These are phyloP conservation scores for Lonicera japonica DNA, from an alignment of 129 eudicot genomes.

Conservation along the genomic window DNA sequence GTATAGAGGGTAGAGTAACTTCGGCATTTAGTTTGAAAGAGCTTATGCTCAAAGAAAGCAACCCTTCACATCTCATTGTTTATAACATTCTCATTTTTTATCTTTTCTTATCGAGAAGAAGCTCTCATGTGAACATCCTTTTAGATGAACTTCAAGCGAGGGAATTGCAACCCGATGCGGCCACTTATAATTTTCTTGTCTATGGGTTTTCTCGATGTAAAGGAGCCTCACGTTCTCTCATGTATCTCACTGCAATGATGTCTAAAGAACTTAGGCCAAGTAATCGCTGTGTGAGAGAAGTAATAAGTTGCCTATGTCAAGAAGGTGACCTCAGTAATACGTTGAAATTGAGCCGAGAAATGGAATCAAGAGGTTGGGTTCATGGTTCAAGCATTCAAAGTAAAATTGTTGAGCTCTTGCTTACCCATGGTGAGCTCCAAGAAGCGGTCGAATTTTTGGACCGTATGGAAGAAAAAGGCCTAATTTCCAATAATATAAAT, in stretches of 20 bases:
- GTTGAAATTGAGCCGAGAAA: constrained; percentile 56
- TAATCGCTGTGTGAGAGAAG: constrained; percentile 50
- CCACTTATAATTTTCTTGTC: constrained; percentile 53
- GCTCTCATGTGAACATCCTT: constrained; percentile 23
- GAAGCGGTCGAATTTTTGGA: constrained; percentile 60
- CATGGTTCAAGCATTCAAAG: constrained; percentile 46
- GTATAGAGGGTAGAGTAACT: constrained; percentile 29
- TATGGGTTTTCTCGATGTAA: constrained; percentile 44
- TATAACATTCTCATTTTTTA: constrained; percentile 72
- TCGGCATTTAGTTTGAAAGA: constrained; percentile 50
- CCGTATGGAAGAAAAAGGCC: constrained; percentile 31
- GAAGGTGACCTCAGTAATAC: constrained; percentile 42
- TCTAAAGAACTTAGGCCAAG: constrained; percentile 55
- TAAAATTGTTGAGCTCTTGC: constrained; percentile 33
- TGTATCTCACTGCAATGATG: constrained; percentile 55
- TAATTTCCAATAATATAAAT: constrained; percentile 38
- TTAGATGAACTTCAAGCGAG: constrained; percentile 40
- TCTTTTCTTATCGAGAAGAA: constrained; percentile 39
- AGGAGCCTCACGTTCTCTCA: constrained; percentile 31
- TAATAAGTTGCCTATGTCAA: constrained; percentile 30
- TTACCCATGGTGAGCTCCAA: constrained; percentile 24
- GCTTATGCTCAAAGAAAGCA: constrained; percentile 31
- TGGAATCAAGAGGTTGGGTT: constrained; percentile 60
- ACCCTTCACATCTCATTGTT: constrained; percentile 23
- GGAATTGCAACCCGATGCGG: constrained; percentile 36